Percentiles rank a stretch among this genome's conserved stretches.
These are phyloP conservation scores for Crithidia brevicula DNA, from an alignment of 208 protist species.

Conservation along the genomic window DNA sequence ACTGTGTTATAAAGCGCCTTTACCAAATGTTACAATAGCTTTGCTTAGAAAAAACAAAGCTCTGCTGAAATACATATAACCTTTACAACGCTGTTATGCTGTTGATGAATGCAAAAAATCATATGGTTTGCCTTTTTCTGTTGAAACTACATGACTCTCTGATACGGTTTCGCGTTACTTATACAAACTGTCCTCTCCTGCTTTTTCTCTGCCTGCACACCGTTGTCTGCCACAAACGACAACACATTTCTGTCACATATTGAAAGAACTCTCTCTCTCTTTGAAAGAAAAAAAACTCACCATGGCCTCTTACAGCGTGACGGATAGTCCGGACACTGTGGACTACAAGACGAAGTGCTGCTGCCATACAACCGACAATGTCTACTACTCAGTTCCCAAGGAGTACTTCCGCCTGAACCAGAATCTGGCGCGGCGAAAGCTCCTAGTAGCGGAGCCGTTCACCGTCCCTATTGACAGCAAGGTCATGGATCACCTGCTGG, in stretches of 20 bases:
- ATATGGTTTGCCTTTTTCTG: too few relatives aligned
- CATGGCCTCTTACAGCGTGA: constrained; percentile 73
- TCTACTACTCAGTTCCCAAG: constrained; percentile 79
- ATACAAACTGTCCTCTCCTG: too few relatives aligned
- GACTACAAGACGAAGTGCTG: constrained; percentile 86
- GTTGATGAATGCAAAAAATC: too few relatives aligned
- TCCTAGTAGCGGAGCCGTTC: constrained; percentile 69
- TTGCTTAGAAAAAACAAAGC: too few relatives aligned
- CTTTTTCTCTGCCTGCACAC: too few relatives aligned
- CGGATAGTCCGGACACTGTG: constrained; percentile 73
- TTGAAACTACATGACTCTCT: too few relatives aligned
- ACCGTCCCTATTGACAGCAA: constrained; percentile 57
- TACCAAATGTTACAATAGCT: too few relatives aligned
- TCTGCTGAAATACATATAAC: too few relatives aligned
- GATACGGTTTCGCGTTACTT: too few relatives aligned
- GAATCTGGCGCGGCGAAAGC: constrained; percentile 60
- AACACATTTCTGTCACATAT: constrained; percentile 7
- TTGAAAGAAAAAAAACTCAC: constrained; percentile 10
- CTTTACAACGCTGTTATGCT: too few relatives aligned
- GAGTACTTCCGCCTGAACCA: constrained; percentile 77
- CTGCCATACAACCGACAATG: constrained; percentile 75
- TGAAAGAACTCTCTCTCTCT: background rate
- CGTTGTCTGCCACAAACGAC: too few relatives aligned
- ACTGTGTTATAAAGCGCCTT: too few relatives aligned
- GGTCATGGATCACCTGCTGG: constrained; percentile 59